A percentile compares a stretch with the other conserved stretches of the same genome.
phyloP scores from a whole-genome alignment of 169 alveolate species.

The Plasmodium inui region DNA sequence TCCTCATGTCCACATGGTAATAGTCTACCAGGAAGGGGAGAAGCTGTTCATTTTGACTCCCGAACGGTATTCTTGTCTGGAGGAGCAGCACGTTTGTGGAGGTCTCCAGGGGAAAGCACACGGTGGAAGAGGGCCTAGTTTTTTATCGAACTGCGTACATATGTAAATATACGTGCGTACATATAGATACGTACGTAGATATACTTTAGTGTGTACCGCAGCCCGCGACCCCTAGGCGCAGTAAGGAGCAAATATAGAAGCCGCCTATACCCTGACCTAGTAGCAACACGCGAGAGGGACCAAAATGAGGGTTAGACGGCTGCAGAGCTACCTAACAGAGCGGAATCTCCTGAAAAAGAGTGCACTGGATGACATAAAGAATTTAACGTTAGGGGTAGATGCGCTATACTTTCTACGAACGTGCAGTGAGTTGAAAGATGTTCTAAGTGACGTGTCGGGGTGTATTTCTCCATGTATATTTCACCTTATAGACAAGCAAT shows the following conservation, averaged over 20 bases:
- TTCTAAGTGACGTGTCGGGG: constrained; percentile 68
- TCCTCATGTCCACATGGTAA: background rate
- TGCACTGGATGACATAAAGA: constrained; percentile 26
- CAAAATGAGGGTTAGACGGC: constrained; percentile 84
- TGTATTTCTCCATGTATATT: constrained; percentile 71
- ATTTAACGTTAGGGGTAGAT: constrained; percentile 69
- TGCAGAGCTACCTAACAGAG: constrained; percentile 81
- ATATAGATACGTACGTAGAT: background rate
- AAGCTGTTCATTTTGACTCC: background rate
- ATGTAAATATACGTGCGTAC: background rate
- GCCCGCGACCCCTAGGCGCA: too few relatives aligned
- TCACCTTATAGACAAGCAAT: constrained; percentile 56
- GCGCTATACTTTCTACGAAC: constrained; percentile 71
- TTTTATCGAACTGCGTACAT: background rate
- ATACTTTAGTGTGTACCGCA: background rate
- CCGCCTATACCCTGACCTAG: background rate
- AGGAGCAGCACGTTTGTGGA: background rate
- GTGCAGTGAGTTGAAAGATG: constrained; percentile 44
- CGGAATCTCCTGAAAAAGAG: constrained; percentile 76
- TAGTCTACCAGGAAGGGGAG: background rate
- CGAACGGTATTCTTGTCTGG: background rate
- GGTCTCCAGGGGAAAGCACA: background rate
- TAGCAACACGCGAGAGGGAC: background rate
- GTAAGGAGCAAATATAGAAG: too few relatives aligned
- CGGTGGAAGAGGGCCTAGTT: background rate